Conservation (phyloP, 73 alveolate species). For the Paramecium biaurelia region DNA sequence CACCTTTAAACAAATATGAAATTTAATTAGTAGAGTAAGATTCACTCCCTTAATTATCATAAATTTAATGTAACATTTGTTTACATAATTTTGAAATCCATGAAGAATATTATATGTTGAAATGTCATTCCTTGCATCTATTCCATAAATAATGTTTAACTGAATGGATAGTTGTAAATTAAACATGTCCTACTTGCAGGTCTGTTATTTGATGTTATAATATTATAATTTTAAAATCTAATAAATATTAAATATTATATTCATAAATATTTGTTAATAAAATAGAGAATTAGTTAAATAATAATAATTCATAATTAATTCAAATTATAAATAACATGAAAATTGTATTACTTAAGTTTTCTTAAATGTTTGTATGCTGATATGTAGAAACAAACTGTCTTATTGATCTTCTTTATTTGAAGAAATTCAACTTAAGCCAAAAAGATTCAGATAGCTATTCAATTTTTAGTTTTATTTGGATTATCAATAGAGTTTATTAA, state of each 20-base stretch:
- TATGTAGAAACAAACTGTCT: no score
- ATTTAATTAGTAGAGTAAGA: background rate
- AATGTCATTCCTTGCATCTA: slow-evolving; percentile 19
- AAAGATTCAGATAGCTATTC: no score
- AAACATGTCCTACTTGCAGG: slow-evolving; percentile 59
- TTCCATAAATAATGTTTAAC: slow-evolving; percentile 50
- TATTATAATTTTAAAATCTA: background rate
- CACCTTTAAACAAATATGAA: slow-evolving; percentile 6
- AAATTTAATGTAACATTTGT: slow-evolving; percentile 24
- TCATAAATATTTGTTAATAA: background rate
- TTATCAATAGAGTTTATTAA: background rate
- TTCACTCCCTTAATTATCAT: background rate
- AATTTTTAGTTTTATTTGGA: background rate
- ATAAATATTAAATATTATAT: background rate
- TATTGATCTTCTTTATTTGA: no score
- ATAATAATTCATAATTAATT: background rate
- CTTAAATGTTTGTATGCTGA: background rate
- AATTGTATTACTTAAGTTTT: background rate
- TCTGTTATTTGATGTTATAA: background rate
- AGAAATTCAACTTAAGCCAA: no score
- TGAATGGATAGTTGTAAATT: slow-evolving; percentile 31
- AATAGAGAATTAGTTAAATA: background rate
- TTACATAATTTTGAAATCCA: slow-evolving; percentile 13
- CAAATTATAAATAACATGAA: background rate
- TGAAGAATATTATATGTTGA: background rate